A percentile compares a stretch with the other conserved stretches of the same genome.
These are phyloP conservation scores for Solanum phureja DNA, from an alignment of 257 asterid genomes.

Conservation along the genomic window DNA sequence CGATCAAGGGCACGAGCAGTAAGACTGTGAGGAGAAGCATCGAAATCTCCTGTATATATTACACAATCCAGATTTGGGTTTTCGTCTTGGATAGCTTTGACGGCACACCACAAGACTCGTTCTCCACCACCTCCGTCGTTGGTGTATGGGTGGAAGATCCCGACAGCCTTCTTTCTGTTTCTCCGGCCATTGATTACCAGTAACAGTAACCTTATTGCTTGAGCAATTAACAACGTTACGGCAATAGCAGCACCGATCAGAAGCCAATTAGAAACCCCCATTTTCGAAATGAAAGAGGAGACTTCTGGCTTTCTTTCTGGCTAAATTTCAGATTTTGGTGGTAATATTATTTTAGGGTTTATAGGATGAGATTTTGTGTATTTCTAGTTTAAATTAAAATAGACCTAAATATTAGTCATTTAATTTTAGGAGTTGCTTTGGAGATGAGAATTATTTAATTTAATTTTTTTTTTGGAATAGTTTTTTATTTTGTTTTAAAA, in stretches of 20 bases:
- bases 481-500: background rate
- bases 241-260: background rate
- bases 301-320: background rate
- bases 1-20: conserved; percentile 64
- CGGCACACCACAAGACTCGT: conserved; percentile 96
- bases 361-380: background rate
- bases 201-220: background rate
- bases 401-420: background rate
- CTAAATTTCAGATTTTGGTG: background rate
- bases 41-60: conserved; percentile 83
- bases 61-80: conserved; percentile 68
- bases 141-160: conserved; percentile 86
- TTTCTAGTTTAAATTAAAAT: background rate
- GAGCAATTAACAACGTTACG: background rate
- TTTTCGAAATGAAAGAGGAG: background rate
- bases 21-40: conserved; percentile 62
- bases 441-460: background rate
- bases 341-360: background rate
- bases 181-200: conserved; percentile 22
- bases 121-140: conserved; percentile 99
- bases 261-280: background rate
- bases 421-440: background rate
- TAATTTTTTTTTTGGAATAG: too few species aligned
- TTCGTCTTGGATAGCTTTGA: conserved; percentile 81
- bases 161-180: conserved; percentile 42